These are phyloP conservation scores for Papiliotrema fonsecae DNA, from an alignment of 1,284 basidiomycete species.

Conservation along the genomic window DNA sequence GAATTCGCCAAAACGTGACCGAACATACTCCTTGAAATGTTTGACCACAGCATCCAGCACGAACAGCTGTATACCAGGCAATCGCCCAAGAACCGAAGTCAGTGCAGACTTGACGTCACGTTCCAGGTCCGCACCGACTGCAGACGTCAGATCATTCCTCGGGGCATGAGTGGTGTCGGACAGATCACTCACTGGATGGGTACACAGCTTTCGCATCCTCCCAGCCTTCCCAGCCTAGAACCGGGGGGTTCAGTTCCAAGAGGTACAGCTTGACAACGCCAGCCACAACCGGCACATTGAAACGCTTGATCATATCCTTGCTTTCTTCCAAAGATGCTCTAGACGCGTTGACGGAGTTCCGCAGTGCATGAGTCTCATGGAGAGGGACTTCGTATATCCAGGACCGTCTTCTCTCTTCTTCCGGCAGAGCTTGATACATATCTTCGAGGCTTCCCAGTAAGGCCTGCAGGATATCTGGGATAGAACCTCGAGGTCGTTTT, in stretches of 20 bases:
- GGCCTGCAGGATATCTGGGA: constrained; percentile 71
- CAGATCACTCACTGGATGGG: constrained; percentile 53
- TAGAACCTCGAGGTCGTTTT: constrained; percentile 53
- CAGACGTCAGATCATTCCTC: no score
- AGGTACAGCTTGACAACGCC: constrained; percentile 75
- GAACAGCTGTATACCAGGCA: constrained; percentile 75
- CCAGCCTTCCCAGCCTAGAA: constrained; percentile 75
- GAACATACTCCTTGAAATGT: constrained; percentile 67
- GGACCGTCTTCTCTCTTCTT: constrained; percentile 77
- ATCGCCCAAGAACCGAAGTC: constrained; percentile 60
- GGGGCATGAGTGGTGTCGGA: no score
- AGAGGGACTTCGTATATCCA: constrained; percentile 91
- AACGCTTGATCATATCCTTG: constrained; percentile 64
- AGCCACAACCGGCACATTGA: constrained; percentile 80
- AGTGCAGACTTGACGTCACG: constrained; percentile 63
- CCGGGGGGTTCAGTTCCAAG: constrained; percentile 76
- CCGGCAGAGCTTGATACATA: constrained; percentile 60
- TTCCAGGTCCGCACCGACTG: constrained; percentile 60
- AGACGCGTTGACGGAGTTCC: constrained; percentile 71
- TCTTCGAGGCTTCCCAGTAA: constrained; percentile 62
- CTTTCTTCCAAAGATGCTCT: constrained; percentile 60
- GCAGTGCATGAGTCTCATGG: constrained; percentile 70
- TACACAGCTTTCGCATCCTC: constrained; percentile 81
- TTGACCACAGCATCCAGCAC: constrained; percentile 74
- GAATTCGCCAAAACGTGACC: no score